Conservation (phyloP, 2,329 filamentous ascomycete genomes). For the Setomelanomma holmii region DNA sequence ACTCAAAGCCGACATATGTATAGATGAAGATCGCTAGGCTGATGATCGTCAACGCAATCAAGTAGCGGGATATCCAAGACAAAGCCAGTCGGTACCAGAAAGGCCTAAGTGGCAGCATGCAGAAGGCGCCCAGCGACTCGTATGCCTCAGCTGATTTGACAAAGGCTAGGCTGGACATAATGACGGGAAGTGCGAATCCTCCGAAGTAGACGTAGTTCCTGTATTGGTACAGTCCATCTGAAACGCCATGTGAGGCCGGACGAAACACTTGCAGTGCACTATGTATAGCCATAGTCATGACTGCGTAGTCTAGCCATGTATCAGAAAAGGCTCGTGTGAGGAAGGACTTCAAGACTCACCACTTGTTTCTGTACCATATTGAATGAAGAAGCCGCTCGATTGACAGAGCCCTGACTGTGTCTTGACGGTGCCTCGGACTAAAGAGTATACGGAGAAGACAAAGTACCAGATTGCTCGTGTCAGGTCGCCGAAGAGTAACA, state of each 20-base stretch:
- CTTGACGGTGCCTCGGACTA: constrained; percentile 59
- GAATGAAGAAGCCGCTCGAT: constrained; percentile 71
- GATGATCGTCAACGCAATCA: constrained; percentile 70
- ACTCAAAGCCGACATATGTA: constrained; percentile 63
- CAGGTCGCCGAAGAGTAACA: constrained; percentile 75
- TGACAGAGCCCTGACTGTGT: constrained; percentile 69
- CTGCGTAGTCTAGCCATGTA: constrained; percentile 64
- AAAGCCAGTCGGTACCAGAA: constrained; percentile 73
- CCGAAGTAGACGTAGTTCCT: constrained; percentile 65
- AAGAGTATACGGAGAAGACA: constrained; percentile 67
- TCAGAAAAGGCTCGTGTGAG: no score
- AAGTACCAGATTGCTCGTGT: constrained; percentile 74
- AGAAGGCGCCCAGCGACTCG: constrained; percentile 70
- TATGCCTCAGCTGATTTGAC: constrained; percentile 63
- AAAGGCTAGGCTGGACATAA: constrained; percentile 70
- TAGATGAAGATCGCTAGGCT: constrained; percentile 74
- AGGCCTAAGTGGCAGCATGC: constrained; percentile 71
- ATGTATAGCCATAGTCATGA: constrained; percentile 76
- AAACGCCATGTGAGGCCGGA: constrained; percentile 54
- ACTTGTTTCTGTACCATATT: constrained; percentile 71
- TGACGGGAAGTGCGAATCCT: constrained; percentile 65
- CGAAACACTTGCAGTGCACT: constrained; percentile 75
- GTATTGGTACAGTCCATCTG: constrained; percentile 73
- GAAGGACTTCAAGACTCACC: constrained; percentile 50
- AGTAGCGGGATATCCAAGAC: constrained; percentile 76